Percentiles rank a stretch among this genome's conserved stretches.
Conservation (phyloP, 2,329 filamentous ascomycete species). For the Tolypocladium guangdongense region DNA sequence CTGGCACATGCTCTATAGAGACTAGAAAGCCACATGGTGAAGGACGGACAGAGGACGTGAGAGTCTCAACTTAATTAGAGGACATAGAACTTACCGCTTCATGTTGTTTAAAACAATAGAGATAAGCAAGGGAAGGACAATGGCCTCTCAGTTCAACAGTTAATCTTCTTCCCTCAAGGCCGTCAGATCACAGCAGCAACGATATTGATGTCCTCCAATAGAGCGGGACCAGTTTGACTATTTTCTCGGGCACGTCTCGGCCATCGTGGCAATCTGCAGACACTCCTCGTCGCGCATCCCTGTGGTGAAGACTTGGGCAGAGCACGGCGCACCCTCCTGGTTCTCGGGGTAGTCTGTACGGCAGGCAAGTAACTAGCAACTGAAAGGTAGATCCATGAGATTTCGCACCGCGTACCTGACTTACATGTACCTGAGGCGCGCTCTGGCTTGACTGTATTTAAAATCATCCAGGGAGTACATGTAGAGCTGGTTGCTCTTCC, state of each 20-base stretch:
- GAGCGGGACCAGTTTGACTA: neutral
- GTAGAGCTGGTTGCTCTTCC: slow-evolving; percentile 19
- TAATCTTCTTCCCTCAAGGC: no score
- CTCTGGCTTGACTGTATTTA: slow-evolving; percentile 4
- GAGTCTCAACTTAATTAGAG: no score
- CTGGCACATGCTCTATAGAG: no score
- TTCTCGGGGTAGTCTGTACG: slow-evolving; percentile 26
- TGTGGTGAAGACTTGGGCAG: slow-evolving; percentile 34
- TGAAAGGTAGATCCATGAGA: neutral
- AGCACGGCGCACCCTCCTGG: slow-evolving; percentile 31
- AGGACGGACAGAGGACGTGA: no score
- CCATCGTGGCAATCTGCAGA: slow-evolving; percentile 10
- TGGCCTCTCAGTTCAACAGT: no score
- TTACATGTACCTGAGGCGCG: slow-evolving; percentile 5
- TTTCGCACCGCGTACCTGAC: neutral
- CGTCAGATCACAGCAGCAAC: neutral
- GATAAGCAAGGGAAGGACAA: no score
- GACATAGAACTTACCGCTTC: no score
- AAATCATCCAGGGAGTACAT: slow-evolving; percentile 4
- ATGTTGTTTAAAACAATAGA: no score
- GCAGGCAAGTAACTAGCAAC: neutral
- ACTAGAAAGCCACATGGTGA: no score
- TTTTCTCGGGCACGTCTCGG: slow-evolving; percentile 3
- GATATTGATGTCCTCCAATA: no score
- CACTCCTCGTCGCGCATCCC: slow-evolving; percentile 37